Evolutionary conservation across 371 early-diverging fungal genomes (phyloP), one percentile per base, ranked within the genome.

Genomic region (Saksenaea vasiformis): DNA sequence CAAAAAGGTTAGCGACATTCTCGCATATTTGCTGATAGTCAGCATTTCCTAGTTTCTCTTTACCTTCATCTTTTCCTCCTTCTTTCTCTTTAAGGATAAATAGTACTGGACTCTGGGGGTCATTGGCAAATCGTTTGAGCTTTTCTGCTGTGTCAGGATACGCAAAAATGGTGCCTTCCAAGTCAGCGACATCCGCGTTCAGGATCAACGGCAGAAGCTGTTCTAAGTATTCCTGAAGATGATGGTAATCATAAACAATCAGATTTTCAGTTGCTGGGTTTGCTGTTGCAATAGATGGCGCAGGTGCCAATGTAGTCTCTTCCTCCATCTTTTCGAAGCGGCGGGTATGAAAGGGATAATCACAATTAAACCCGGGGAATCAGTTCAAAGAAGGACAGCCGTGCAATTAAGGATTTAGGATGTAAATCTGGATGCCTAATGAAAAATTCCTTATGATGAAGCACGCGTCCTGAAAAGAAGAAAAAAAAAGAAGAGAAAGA

Each of bases 61-160:
- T 72, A 84, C 82, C 82, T 64, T 76, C 83, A 60, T 84, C 82
- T 37, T 76, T 79, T 7, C 70, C 79, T n/a, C 80, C 85, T 43
- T 84, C 90, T 36, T 83, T 74, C 71, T 93, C 93, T 71, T 94
- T 95, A 47, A 91, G 71, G 53, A 95, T 85, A 69, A 92, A 93
- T 37, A 95, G 78, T 4, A 89, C 94, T 5, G 89, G 90, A 7
- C 85, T 74, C 58, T 87, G 87, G 1, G 89, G 76, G 68, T 96
- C 96, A 59, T 82, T 87, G 19, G 91, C 90, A 81, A 95, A 96
- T 9, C 89, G 85, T 47, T 82, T 83, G 66, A 91, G 85, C 71
- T 85, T 91, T 54, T 92, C 94, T 4, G 76, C 61, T 9, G 91
- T 85, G 44, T 93, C 94, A 10, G 89, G 86, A 54, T 81, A 80